Percentiles rank a stretch among this genome's conserved stretches.
Conservation (phyloP, 306 rosid genomes). For the Prunus davidiana region DNA sequence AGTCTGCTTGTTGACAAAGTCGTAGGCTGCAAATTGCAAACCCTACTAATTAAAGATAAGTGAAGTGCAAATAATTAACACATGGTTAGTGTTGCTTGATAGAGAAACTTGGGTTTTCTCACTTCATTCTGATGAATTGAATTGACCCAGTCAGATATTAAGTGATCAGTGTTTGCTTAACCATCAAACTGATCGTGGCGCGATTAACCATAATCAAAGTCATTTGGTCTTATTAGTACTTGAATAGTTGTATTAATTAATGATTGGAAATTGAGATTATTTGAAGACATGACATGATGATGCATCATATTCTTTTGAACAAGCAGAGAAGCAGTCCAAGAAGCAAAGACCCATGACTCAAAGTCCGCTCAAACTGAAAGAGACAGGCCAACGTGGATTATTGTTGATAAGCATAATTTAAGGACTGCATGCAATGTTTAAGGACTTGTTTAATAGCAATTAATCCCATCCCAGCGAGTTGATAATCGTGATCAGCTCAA, state of each 20-base stretch:
- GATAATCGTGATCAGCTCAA: not conserved
- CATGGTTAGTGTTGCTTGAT: not conserved
- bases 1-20: conserved; percentile 9
- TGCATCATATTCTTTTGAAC: not conserved
- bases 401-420: not conserved
- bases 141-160: no score
- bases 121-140: no score
- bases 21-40: not conserved
- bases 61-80: not conserved
- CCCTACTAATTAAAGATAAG: not conserved
- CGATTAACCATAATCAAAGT: no score
- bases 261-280: not conserved
- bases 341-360: conserved; percentile 11
- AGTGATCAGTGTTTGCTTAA: no score
- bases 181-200: no score
- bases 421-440: not conserved
- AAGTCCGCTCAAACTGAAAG: not conserved
- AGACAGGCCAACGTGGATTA: not conserved
- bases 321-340: conserved; percentile 11
- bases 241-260: no score
- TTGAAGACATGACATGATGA: not conserved
- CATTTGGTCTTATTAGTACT: not conserved
- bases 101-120: not conserved
- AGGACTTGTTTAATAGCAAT: not conserved
- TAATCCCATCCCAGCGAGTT: not conserved